Conservation (phyloP, 768 basidiomycete species). For the Rubroboletus satanas region DNA sequence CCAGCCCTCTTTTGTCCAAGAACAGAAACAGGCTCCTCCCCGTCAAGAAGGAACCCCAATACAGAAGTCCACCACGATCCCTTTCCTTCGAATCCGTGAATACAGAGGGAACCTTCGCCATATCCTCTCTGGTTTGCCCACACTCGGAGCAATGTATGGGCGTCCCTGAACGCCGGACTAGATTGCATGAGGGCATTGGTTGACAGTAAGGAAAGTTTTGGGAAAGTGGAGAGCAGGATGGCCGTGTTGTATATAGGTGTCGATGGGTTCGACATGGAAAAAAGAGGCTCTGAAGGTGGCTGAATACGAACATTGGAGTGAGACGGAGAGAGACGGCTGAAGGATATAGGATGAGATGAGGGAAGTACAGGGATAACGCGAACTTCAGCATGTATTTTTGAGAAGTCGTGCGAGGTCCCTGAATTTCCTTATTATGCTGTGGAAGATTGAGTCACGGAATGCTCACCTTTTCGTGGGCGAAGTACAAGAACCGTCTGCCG, state of each 20-base stretch:
- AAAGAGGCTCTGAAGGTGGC: slow-evolving; percentile 14
- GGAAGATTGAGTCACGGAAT: slow-evolving; percentile 23
- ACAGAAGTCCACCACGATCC: slow-evolving; percentile 69
- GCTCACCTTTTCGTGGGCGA: slow-evolving; percentile 49
- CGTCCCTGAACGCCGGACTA: slow-evolving; percentile 63
- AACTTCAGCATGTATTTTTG: slow-evolving; percentile 66
- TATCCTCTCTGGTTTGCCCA: slow-evolving; percentile 92
- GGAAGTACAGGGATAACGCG: slow-evolving; percentile 71
- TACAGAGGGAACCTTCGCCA: slow-evolving; percentile 52
- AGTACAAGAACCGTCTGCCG: slow-evolving; percentile 66
- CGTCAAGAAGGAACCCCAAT: slow-evolving; percentile 56
- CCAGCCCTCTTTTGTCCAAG: slow-evolving; percentile 20
- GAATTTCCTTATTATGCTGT: neutral
- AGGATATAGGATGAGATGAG: slow-evolving; percentile 55
- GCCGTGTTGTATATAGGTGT: slow-evolving; percentile 82
- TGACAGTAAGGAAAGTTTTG: slow-evolving; percentile 36
- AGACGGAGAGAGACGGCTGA: slow-evolving; percentile 67
- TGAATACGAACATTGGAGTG: slow-evolving; percentile 61
- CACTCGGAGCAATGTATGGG: slow-evolving; percentile 72
- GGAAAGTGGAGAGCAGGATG: slow-evolving; percentile 47
- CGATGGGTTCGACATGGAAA: slow-evolving; percentile 33
- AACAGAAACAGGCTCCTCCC: slow-evolving; percentile 51
- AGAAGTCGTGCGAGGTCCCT: slow-evolving; percentile 61
- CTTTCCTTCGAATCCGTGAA: slow-evolving; percentile 65
- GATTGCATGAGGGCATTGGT: slow-evolving; percentile 49